These are phyloP conservation scores for Brasenia schreberi DNA, from an alignment of 164 flowering plant species.

Conservation along the genomic window DNA sequence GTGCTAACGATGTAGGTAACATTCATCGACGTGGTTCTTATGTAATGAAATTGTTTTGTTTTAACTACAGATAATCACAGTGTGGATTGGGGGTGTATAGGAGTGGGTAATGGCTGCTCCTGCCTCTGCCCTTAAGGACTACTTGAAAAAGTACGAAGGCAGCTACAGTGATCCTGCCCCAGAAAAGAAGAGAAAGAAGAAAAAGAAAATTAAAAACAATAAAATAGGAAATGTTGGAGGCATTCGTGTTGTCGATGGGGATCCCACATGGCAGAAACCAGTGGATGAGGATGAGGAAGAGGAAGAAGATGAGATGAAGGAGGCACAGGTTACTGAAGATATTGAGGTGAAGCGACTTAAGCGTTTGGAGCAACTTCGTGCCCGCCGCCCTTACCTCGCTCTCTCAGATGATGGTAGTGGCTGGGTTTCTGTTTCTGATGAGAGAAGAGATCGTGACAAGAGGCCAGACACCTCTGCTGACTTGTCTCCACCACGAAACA, in stretches of 20 bases:
- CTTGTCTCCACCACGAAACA: constrained; percentile 15
- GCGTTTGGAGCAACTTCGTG: constrained; percentile 55
- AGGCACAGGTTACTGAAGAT: constrained; percentile 74
- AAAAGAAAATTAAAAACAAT: constrained; percentile 30
- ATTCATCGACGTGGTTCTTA: too few species aligned
- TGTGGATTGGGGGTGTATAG: too few species aligned
- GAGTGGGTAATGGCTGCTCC: too few species aligned
- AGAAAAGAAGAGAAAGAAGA: constrained; percentile 8
- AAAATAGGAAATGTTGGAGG: constrained; percentile 17
- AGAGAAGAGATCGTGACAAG: not conserved
- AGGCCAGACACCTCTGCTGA: not conserved
- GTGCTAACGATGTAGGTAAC: too few species aligned
- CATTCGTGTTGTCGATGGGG: constrained; percentile 71
- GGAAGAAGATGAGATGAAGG: constrained; percentile 35
- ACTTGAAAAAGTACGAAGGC: constrained; percentile 53
- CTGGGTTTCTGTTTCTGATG: constrained; percentile 58
- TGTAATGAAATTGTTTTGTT: too few species aligned
- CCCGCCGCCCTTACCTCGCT: constrained; percentile 44
- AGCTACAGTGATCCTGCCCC: constrained; percentile 18
- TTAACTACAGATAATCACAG: too few species aligned
- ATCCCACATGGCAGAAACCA: constrained; percentile 83
- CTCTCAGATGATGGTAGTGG: constrained; percentile 95
- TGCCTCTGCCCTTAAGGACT: constrained; percentile 33
- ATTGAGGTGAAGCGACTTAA: constrained; percentile 81
- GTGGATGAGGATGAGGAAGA: constrained; percentile 42